phyloP scores from a whole-genome alignment of 169 alveolate genomes.

The Eimeria falciformis region DNA sequence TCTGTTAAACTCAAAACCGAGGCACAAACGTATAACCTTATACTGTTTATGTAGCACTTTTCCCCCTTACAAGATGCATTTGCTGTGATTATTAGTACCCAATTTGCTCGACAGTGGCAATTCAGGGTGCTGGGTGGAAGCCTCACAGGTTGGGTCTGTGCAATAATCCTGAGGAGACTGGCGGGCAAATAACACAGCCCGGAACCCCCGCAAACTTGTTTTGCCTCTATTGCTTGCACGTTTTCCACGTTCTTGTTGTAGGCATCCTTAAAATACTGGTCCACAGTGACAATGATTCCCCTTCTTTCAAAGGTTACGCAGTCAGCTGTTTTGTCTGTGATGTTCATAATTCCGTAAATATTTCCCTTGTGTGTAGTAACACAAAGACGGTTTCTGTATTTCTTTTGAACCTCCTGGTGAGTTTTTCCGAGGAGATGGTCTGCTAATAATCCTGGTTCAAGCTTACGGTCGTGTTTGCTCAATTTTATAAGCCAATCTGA shows the following conservation, averaged over 20 bases:
- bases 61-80: not conserved
- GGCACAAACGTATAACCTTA: too few species aligned
- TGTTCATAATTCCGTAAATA: conserved; percentile 39
- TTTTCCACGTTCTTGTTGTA: conserved; percentile 47
- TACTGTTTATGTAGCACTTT: too few species aligned
- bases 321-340: conserved; percentile 63
- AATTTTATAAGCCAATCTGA: conserved; percentile 53
- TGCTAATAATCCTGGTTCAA: conserved; percentile 39
- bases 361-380: conserved; percentile 62
- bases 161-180: conserved; percentile 54
- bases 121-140: not conserved
- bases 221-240: conserved; percentile 23
- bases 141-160: conserved; percentile 55
- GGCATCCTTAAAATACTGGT: conserved; percentile 52
- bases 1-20: too few species aligned
- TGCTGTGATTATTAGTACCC: not conserved
- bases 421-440: conserved; percentile 49
- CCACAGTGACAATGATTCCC: conserved; percentile 33
- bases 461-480: conserved; percentile 70
- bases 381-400: conserved; percentile 63
- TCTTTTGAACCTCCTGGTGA: conserved; percentile 27
- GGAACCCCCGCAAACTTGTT: conserved; percentile 62
- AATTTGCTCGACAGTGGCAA: not conserved
- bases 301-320: conserved; percentile 53
- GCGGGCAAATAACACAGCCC: conserved; percentile 53